Percentiles rank a stretch among this genome's conserved stretches.
These are phyloP conservation scores for Penicillium sp. DNA, from an alignment of 2,329 filamentous ascomycete species.

Conservation along the genomic window DNA sequence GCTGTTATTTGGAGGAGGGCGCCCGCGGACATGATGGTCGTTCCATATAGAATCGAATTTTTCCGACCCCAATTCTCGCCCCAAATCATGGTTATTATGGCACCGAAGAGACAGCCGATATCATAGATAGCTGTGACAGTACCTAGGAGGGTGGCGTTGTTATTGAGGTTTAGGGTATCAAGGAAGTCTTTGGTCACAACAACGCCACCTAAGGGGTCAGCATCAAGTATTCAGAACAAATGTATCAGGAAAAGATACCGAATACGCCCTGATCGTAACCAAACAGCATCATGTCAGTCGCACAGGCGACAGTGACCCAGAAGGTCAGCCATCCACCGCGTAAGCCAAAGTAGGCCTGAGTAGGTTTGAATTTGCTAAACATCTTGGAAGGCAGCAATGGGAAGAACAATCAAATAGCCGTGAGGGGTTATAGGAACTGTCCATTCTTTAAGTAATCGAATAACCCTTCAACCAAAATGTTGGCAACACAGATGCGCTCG, in stretches of 20 bases:
- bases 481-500: too few species aligned
- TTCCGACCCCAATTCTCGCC: conserved; percentile 29
- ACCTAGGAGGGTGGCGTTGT: conserved; percentile 6
- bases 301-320: conserved; percentile 18
- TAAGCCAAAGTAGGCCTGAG: conserved; percentile 24
- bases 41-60: conserved; percentile 24
- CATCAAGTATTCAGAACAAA: conserved; percentile 4
- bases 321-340: conserved; percentile 25
- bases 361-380: not conserved
- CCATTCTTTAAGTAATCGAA: too few species aligned
- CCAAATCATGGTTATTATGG: conserved; percentile 24
- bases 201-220: conserved; percentile 24
- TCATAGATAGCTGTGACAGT: conserved; percentile 24
- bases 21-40: conserved; percentile 29
- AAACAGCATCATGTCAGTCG: conserved; percentile 10
- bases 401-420: too few species aligned
- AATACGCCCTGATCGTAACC: conserved; percentile 10
- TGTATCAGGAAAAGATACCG: not conserved
- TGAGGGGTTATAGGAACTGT: too few species aligned
- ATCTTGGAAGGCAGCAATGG: too few species aligned
- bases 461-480: too few species aligned
- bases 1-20: conserved; percentile 16
- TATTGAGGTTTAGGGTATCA: conserved; percentile 12
- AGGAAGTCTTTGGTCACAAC: conserved; percentile 30
- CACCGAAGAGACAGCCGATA: conserved; percentile 34